Percentiles rank a stretch among this genome's conserved stretches.
These are phyloP conservation scores for Oryza punctata DNA, from an alignment of 176 grass and related monocot species.

Conservation along the genomic window DNA sequence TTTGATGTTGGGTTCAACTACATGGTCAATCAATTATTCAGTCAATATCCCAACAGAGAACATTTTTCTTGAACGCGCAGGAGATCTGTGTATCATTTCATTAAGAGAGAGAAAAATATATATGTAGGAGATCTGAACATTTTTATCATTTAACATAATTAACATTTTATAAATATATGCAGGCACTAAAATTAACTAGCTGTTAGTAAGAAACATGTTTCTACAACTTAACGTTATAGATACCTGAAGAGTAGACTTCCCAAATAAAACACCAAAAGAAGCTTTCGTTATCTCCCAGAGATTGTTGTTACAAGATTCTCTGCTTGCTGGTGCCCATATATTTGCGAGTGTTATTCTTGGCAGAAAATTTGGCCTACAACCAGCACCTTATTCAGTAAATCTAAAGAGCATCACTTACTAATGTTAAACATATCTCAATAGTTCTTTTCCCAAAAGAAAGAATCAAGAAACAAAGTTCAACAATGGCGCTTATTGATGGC, in stretches of 20 bases:
- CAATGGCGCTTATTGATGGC: neutral
- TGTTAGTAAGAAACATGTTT: slow-evolving; percentile 6
- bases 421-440: neutral
- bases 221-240: slow-evolving; percentile 17
- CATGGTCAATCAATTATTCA: slow-evolving; percentile 1
- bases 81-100: no score
- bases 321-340: slow-evolving; percentile 93
- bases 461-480: neutral
- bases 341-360: slow-evolving; percentile 93
- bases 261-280: slow-evolving; percentile 73
- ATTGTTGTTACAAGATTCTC: slow-evolving; percentile 73
- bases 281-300: slow-evolving; percentile 80
- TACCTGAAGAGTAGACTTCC: slow-evolving; percentile 86
- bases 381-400: neutral
- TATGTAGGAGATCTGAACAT: neutral
- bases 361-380: slow-evolving; percentile 73
- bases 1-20: neutral
- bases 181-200: neutral
- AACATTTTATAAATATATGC: neutral
- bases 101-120: no score
- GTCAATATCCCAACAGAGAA: neutral
- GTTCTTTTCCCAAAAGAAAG: neutral
- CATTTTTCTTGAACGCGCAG: no score
- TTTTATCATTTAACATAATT: neutral
- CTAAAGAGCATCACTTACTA: neutral